phyloP scores from a whole-genome alignment of 805 yeast genomes.

The Komagataella kurtzmanii region DNA sequence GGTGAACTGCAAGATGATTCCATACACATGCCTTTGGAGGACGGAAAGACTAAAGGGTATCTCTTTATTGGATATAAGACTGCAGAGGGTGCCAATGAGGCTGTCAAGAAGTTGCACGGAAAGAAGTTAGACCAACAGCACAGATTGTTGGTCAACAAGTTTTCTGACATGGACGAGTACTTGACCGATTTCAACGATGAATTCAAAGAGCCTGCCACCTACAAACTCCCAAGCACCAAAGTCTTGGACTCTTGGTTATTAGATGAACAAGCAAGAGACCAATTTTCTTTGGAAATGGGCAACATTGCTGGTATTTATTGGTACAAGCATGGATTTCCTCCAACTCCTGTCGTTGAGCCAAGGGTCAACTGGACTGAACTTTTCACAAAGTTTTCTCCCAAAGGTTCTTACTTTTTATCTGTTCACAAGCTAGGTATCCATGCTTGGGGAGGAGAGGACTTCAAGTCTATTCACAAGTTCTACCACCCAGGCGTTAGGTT shows the following conservation, averaged over 20 bases:
- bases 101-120: constrained; percentile 70
- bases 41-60: constrained; percentile 75
- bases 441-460: constrained; percentile 87
- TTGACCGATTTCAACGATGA: constrained; percentile 50
- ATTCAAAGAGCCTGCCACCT: constrained; percentile 59
- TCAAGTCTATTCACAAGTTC: constrained; percentile 62
- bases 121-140: constrained; percentile 92
- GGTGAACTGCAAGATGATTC: constrained; percentile 58
- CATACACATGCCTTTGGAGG: constrained; percentile 68
- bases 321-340: constrained; percentile 58
- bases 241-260: constrained; percentile 85
- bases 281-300: constrained; percentile 65
- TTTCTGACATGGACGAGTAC: constrained; percentile 71
- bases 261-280: constrained; percentile 84
- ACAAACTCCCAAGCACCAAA: constrained; percentile 64
- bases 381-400: constrained; percentile 83
- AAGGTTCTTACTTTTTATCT: constrained; percentile 79
- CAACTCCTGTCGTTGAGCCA: constrained; percentile 68
- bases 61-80: constrained; percentile 73
- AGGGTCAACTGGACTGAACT: constrained; percentile 80
- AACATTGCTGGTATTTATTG: constrained; percentile 79
- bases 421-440: constrained; percentile 91
- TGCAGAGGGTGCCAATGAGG: constrained; percentile 56
- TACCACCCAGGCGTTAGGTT: constrained; percentile 83
- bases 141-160: constrained; percentile 70